These are phyloP conservation scores for Naematelia encephala DNA, from an alignment of 768 basidiomycete species.

Conservation along the genomic window DNA sequence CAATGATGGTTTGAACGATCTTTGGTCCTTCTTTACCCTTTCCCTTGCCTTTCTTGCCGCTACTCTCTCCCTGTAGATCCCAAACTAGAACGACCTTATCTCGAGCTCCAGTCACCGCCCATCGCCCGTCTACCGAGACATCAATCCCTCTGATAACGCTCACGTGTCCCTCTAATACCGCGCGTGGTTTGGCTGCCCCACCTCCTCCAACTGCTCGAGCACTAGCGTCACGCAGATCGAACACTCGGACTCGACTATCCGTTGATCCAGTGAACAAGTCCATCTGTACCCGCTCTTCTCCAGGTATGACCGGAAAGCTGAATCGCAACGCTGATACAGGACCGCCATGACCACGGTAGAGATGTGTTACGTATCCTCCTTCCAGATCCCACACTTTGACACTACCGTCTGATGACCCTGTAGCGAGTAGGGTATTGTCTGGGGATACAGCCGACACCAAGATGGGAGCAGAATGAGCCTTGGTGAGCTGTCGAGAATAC, in stretches of 20 bases:
- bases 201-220: conserved; percentile 54
- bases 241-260: conserved; percentile 87
- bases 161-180: conserved; percentile 89
- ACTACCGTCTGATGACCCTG: conserved; percentile 91
- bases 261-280: conserved; percentile 85
- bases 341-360: conserved; percentile 96
- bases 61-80: conserved; percentile 60
- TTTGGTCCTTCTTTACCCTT: conserved; percentile 54
- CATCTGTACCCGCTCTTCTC: conserved; percentile 55
- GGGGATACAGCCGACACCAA: conserved; percentile 72
- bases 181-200: conserved; percentile 61
- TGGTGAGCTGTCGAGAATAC: conserved; percentile 70
- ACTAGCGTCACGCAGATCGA: conserved; percentile 70
- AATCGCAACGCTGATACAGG: conserved; percentile 84
- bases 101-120: conserved; percentile 84
- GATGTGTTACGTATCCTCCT: conserved; percentile 84
- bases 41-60: conserved; percentile 47
- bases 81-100: conserved; percentile 91
- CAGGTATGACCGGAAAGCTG: conserved; percentile 51
- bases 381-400: conserved; percentile 95
- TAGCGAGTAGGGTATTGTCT: conserved; percentile 85
- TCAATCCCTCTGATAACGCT: conserved; percentile 90
- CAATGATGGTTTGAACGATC: conserved; percentile 72
- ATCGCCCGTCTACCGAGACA: conserved; percentile 77
- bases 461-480: conserved; percentile 89